Evolutionary conservation across 1,284 basidiomycete genomes (phyloP), one percentile per base, ranked within the genome.

Genomic region (Vanrija humicola): DNA sequence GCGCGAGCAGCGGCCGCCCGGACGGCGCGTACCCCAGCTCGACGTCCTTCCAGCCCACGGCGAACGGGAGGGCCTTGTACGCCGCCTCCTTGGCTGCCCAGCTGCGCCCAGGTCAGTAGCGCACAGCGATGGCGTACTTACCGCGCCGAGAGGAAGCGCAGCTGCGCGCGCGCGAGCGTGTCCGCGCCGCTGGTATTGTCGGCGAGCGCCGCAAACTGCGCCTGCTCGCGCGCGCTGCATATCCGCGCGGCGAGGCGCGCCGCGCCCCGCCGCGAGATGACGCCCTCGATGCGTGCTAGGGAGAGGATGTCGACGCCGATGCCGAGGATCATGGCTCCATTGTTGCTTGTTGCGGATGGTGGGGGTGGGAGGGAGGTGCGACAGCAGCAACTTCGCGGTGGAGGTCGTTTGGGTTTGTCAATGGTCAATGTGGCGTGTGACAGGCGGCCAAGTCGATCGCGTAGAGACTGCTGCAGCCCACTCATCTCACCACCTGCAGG

Each of bases 71-170:
- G 0, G 92, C 89, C 72, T 96, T 95, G 79, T 92, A 94, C 0
- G 87, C 85, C 0, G 92, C 89, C 77, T 95, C 92, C 69, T 96
- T 96, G 38, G 88, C 80, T 45, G 85, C 82, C 88, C 88, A 92
- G 34, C 89, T 91, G 57, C 46, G 23, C n/a, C n/a, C n/a, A 59
- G 49, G 49, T 58, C 18, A 48, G 61, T 46, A 21, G 23, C 5
- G 48, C 16, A 23, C 9, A 23, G 10, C 4, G 43, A 12, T 23
- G 29, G 9, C n/a, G 18, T 6, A 50, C 58, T 1, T 14, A 59
- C 58, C 58, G 46, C 12, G 54, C 28, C 12, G 43, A 42, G 8
- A 59, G 48, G 42, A 56, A 59, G 6, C 54, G 44, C 1, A 55
- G 43, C 34, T 56, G 50, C 19, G n/a, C 16, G 21, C 34, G 14